These are phyloP conservation scores for Penicillium olsonii DNA, from an alignment of 2,329 filamentous ascomycete genomes.

Conservation along the genomic window DNA sequence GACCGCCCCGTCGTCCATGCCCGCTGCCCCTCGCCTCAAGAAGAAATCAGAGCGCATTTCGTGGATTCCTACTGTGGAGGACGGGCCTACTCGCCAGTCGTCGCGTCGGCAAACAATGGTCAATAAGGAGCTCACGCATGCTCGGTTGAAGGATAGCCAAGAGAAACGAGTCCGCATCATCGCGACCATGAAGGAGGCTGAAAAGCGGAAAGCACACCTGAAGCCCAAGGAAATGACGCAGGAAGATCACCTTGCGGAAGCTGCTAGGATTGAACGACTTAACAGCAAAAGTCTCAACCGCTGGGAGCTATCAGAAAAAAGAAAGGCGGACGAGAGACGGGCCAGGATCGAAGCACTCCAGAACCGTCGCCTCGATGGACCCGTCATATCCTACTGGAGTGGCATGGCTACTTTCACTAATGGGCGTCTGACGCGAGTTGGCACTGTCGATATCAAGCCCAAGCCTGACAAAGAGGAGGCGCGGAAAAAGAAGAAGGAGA, in stretches of 20 bases:
- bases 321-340: slow-evolving; percentile 78
- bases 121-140: slow-evolving; percentile 62
- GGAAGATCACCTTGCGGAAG: slow-evolving; percentile 78
- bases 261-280: slow-evolving; percentile 76
- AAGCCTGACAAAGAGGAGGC: slow-evolving; percentile 49
- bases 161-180: slow-evolving; percentile 50
- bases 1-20: slow-evolving; percentile 42
- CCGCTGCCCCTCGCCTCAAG: slow-evolving; percentile 53
- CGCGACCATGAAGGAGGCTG: slow-evolving; percentile 62
- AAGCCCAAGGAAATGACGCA: slow-evolving; percentile 85
- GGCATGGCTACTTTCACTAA: slow-evolving; percentile 82
- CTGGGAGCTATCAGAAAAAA: slow-evolving; percentile 92
- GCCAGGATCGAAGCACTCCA: slow-evolving; percentile 85
- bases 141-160: slow-evolving; percentile 51
- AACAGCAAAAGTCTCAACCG: slow-evolving; percentile 89
- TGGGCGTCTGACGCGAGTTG: slow-evolving; percentile 70
- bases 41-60: slow-evolving; percentile 72
- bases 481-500: slow-evolving; percentile 34
- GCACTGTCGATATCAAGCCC: slow-evolving; percentile 56
- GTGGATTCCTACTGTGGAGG: slow-evolving; percentile 66
- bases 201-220: slow-evolving; percentile 65
- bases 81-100: slow-evolving; percentile 64
- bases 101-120: slow-evolving; percentile 63
- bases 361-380: slow-evolving; percentile 81
- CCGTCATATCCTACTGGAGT: slow-evolving; percentile 90